These are phyloP conservation scores for Ganoderma leucocontextum DNA, from an alignment of 1,284 basidiomycete species.

Conservation along the genomic window DNA sequence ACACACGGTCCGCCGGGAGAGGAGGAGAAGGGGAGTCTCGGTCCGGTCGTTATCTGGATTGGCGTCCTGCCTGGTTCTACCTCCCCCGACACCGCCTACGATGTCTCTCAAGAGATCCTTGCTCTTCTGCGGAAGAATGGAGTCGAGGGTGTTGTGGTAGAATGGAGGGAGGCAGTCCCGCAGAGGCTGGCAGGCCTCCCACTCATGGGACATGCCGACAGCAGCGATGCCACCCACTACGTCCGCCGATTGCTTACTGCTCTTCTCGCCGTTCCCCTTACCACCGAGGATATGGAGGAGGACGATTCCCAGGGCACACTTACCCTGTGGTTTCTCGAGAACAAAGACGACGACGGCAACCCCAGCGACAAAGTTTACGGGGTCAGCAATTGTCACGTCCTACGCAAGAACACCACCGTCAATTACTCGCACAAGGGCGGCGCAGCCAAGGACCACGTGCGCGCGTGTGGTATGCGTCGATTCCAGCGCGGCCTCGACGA, in stretches of 20 bases:
- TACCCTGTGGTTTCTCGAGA: too few species aligned
- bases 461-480: conserved; percentile 27
- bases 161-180: background rate
- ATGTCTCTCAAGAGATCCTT: background rate
- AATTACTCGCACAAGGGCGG: conserved; percentile 35
- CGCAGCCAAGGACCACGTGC: conserved; percentile 40
- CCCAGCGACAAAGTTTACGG: too few species aligned
- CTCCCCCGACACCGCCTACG: conserved; percentile 41
- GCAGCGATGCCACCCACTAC: background rate
- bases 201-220: background rate
- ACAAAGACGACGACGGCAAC: too few species aligned
- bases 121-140: background rate
- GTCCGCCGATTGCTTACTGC: background rate
- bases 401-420: too few species aligned
- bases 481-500: conserved; percentile 45
- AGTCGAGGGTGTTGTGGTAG: background rate
- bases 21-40: conserved; percentile 38
- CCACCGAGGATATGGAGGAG: background rate
- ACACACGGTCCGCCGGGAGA: conserved; percentile 23
- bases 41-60: conserved; percentile 54
- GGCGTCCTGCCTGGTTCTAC: conserved; percentile 46
- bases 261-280: background rate
- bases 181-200: background rate
- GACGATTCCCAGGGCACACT: too few species aligned
- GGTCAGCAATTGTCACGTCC: too few species aligned